A percentile compares a stretch with the other conserved stretches of the same genome.
These are phyloP conservation scores for Nicotiana knightiana DNA, from an alignment of 257 asterid species.

Conservation along the genomic window DNA sequence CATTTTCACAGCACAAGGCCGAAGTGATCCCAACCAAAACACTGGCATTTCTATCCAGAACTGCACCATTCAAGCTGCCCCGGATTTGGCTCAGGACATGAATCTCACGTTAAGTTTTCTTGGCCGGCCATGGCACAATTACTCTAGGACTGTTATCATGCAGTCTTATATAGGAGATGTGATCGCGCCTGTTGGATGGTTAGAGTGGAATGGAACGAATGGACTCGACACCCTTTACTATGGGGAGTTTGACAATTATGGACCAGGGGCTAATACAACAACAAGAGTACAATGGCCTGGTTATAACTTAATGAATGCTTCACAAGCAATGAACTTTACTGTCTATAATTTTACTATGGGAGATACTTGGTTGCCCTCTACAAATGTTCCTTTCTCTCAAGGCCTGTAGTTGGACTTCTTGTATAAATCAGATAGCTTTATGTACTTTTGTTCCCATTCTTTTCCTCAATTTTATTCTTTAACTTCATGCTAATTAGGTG, in stretches of 20 bases:
- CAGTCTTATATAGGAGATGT: conserved; percentile 16
- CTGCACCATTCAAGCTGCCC: conserved; percentile 19
- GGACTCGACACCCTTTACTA: conserved; percentile 17
- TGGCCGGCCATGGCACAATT: conserved; percentile 19
- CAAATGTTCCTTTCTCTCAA: conserved; percentile 24
- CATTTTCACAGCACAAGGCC: conserved; percentile 18
- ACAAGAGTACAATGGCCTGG: conserved; percentile 26
- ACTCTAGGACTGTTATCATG: conserved; percentile 20
- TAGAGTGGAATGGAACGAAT: conserved; percentile 17
- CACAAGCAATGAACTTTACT: conserved; percentile 31
- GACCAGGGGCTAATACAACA: conserved; percentile 18
- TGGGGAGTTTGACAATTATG: conserved; percentile 18
- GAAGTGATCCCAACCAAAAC: conserved; percentile 19
- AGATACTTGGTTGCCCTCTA: conserved; percentile 29
- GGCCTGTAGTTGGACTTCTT: not conserved
- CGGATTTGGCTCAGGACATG: conserved; percentile 5
- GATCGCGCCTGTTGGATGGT: conserved; percentile 19
- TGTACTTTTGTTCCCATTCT: not conserved
- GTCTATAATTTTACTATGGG: conserved; percentile 35
- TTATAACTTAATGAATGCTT: conserved; percentile 15
- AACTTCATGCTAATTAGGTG: not conserved
- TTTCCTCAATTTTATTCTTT: not conserved
- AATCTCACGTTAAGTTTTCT: conserved; percentile 6
- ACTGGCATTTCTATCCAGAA: conserved; percentile 22
- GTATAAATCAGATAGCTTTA: not conserved